Base-by-base conservation (phyloP, 768 basidiomycete species). In the Leccinum olivaceopallidum region DNA sequence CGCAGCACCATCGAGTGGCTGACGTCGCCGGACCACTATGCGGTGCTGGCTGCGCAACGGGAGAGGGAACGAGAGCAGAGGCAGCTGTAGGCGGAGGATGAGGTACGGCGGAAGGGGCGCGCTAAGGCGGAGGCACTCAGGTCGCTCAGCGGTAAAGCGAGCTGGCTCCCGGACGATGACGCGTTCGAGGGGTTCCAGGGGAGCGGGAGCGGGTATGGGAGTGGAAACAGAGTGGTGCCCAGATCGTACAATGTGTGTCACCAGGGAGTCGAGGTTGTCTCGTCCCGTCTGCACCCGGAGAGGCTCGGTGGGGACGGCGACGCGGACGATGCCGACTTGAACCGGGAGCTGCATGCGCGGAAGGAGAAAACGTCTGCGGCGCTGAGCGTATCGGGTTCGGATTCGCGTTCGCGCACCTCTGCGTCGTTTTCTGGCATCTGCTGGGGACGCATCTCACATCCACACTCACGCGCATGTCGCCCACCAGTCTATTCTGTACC, bases 101-200 rank as follows among this genome's bases (percentile, higher is more conserved):
- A 81, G 60, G 75, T 75, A 12, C 72, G 73, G 55, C 67, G 67
- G 63, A 83, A 81, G 61, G n/a, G n/a, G n/a, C n/a, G 82, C 82
- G 65, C 71, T 59, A 69, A 76, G 14, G 74, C 77, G 6, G 37
- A 57, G 10, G 56, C 66, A 1, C 51, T 72, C 2, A 67, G 77
- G 63, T 69, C 78, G 5, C 67, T 80, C 2, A 78, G 75, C 37
- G 74, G 68, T 9, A 72, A 60, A 26, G 24, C 24, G 4, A 26
- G 4, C 24, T 26, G 4, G 0, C 0, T 26, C 1, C 24, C 24
- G 24, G 24, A 0, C 0, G 24, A 26, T 26, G 24, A 26, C 4
- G 24, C 3, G 22, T 22, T 24, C n/a, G 86, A 90, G 66, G 87
- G 86, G 1, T 89, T 88, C 73, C 87, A 82, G 62, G 88, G 86